Evolutionary conservation across 352 stramenopile genomes (phyloP).

Genomic region (Thraustochytrium striatum): DNA sequence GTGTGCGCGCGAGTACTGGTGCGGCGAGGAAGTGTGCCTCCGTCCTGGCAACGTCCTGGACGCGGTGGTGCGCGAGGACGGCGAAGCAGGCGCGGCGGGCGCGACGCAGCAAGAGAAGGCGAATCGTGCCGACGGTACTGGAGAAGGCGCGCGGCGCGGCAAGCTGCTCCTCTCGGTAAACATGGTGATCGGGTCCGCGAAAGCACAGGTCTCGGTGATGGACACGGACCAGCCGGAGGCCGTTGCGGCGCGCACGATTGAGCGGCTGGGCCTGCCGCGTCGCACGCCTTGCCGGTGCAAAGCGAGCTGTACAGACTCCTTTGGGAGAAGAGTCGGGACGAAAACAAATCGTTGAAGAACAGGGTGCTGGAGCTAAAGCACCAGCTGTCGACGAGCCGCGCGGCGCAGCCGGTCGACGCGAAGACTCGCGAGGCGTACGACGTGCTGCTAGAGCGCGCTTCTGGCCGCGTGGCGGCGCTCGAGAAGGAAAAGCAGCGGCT

Average conservation of each 20-base stretch:
- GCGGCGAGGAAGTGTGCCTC: constrained; percentile 16
- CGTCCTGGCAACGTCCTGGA: neutral
- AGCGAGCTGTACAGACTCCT: constrained; percentile 12
- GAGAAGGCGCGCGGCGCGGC: neutral
- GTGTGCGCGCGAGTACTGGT: constrained; percentile 28
- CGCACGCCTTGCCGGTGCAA: neutral
- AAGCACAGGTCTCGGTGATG: constrained; percentile 1
- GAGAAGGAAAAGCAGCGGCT: constrained; percentile 26
- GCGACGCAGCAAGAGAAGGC: no score
- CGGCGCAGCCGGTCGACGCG: neutral
- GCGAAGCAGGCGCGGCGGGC: no score
- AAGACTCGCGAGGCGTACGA: constrained; percentile 18
- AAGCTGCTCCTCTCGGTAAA: neutral
- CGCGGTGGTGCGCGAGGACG: neutral
- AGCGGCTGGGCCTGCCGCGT: neutral
- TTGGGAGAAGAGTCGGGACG: neutral
- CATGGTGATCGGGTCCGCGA: no score
- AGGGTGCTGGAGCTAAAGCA: constrained; percentile 8
- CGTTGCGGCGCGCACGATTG: neutral
- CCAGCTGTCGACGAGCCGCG: neutral
- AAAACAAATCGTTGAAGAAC: constrained; percentile 18
- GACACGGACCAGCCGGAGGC: constrained; percentile 20
- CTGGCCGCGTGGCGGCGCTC: neutral
- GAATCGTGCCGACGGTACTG: neutral
- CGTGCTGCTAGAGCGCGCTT: constrained; percentile 4